These are phyloP conservation scores for Bombardia bombarda DNA, from an alignment of 495 filamentous ascomycete genomes.

Conservation along the genomic window DNA sequence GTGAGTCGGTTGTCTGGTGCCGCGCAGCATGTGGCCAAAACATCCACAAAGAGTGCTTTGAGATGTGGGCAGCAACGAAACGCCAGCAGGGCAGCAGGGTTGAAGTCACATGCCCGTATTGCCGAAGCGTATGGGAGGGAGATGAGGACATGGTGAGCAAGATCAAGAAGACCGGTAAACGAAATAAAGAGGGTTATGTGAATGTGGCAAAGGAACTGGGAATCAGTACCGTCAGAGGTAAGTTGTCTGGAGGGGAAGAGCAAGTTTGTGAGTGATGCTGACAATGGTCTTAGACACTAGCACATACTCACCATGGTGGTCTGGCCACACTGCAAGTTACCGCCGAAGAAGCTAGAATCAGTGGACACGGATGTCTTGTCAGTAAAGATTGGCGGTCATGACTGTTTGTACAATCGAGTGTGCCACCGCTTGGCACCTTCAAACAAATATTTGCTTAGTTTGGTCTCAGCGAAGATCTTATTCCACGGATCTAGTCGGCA, in stretches of 20 bases:
- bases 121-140: constrained; percentile 53
- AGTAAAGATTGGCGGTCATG: too few species aligned
- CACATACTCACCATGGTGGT: constrained; percentile 19
- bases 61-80: constrained; percentile 59
- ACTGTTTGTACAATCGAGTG: too few species aligned
- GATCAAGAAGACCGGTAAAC: constrained; percentile 31
- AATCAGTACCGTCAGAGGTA: constrained; percentile 47
- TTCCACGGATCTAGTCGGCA: too few species aligned
- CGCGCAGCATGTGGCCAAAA: constrained; percentile 70
- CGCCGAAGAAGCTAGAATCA: background rate
- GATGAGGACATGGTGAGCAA: constrained; percentile 42
- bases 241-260: too few species aligned
- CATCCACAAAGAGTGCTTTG: constrained; percentile 64
- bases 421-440: too few species aligned
- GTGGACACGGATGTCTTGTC: too few species aligned
- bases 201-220: constrained; percentile 59
- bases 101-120: constrained; percentile 55
- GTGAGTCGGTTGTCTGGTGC: constrained; percentile 62
- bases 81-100: constrained; percentile 14
- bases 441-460: too few species aligned
- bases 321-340: constrained; percentile 7
- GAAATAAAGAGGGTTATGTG: constrained; percentile 53
- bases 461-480: too few species aligned
- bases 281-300: constrained; percentile 13
- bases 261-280: background rate